phyloP scores from a whole-genome alignment of 225 moss, liverwort and hornwort genomes.

The Thuidium tamariscinum region DNA sequence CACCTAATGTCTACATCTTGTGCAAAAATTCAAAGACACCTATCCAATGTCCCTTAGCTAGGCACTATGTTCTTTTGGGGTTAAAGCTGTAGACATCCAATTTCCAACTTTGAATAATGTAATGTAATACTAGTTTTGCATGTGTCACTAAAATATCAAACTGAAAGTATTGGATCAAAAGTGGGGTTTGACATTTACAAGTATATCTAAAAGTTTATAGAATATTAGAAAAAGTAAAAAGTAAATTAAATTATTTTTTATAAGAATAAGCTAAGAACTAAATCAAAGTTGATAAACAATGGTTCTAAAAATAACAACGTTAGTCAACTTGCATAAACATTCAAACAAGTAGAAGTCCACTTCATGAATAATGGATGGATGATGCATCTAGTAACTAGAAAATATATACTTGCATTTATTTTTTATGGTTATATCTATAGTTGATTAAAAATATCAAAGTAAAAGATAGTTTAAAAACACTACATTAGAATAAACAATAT shows the following conservation, averaged over 20 bases:
- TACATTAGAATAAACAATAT: not conserved
- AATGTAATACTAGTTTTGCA: not conserved
- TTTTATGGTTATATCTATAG: not conserved
- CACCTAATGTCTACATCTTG: not conserved
- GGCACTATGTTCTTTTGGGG: fast-evolving
- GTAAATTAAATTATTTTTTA: too few relatives aligned
- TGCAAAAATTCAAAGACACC: not conserved
- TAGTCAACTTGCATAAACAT: not conserved
- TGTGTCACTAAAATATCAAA: not conserved
- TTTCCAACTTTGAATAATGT: not conserved
- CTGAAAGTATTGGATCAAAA: not conserved
- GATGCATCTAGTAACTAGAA: not conserved
- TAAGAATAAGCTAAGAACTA: not conserved
- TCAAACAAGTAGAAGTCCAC: fast-evolving
- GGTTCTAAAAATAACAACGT: fast-evolving
- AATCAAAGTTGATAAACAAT: fast-evolving
- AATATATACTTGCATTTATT: not conserved
- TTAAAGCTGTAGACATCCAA: not conserved
- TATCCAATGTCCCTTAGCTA: fast-evolving
- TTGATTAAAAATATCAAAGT: not conserved
- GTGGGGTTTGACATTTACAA: fast-evolving
- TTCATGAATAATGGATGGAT: fast-evolving
- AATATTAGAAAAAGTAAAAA: not conserved
- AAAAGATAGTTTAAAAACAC: not conserved
- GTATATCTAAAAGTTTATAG: not conserved